A percentile compares a stretch with the other conserved stretches of the same genome.
Evolutionary conservation across 1,284 basidiomycete genomes (phyloP).

Genomic region (Exobasidium rhododendri): DNA sequence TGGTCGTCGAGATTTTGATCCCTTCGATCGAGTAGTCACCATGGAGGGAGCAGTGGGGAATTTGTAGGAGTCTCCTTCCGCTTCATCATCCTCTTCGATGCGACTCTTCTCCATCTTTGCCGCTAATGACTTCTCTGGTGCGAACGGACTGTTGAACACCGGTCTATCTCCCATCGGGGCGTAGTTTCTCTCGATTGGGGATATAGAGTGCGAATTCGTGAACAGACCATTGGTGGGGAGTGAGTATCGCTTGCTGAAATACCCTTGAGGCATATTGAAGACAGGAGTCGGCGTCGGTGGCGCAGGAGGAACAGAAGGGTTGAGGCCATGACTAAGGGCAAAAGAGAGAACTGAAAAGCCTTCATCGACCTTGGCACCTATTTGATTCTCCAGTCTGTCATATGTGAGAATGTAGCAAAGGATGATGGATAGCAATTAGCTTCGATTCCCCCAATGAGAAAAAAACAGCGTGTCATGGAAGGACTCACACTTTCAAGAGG

Average conservation of each 20-base stretch:
- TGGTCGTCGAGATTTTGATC: conserved; percentile 26
- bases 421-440: not conserved
- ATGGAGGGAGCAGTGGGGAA: not conserved
- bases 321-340: conserved; percentile 42
- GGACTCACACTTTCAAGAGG: conserved; percentile 32
- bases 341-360: conserved; percentile 36
- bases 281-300: conserved; percentile 38
- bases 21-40: too few relatives aligned
- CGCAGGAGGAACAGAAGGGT: conserved; percentile 32
- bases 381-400: conserved; percentile 34
- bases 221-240: conserved; percentile 35
- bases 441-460: not conserved
- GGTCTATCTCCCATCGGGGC: conserved; percentile 14
- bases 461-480: not conserved
- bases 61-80: not conserved
- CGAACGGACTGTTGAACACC: conserved; percentile 26
- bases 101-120: not conserved
- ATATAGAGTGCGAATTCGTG: conserved; percentile 3
- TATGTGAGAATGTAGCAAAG: not conserved
- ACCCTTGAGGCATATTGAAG: not conserved
- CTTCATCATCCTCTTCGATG: not conserved
- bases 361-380: conserved; percentile 24
- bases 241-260: conserved; percentile 39
- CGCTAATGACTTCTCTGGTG: conserved; percentile 10
- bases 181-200: not conserved